Evolutionary conservation across 2,329 filamentous ascomycete species (phyloP).

Genomic region (Penicillium sp.): DNA sequence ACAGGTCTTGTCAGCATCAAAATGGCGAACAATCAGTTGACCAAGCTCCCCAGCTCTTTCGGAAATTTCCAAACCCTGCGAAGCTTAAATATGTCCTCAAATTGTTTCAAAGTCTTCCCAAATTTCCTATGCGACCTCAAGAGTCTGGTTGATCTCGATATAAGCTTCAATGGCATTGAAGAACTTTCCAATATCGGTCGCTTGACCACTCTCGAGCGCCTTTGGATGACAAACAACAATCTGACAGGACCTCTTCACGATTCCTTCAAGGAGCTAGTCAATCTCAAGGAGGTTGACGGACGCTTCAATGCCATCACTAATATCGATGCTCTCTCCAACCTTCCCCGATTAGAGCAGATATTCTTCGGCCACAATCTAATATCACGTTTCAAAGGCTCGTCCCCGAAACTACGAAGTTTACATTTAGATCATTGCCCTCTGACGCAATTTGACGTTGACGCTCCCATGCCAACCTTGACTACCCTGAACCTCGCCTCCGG

Average conservation of each 20-base stretch:
- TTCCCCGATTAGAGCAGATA: conserved; percentile 84
- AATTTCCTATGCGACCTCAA: conserved; percentile 78
- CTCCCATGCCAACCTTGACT: conserved; percentile 75
- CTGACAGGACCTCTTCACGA: conserved; percentile 72
- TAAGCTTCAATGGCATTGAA: conserved; percentile 92
- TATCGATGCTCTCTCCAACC: conserved; percentile 79
- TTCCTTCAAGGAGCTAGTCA: conserved; percentile 70
- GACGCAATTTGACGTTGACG: conserved; percentile 83
- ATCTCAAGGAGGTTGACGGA: conserved; percentile 84
- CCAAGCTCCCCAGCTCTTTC: conserved; percentile 76
- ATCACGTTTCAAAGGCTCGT: conserved; percentile 85
- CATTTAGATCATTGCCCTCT: conserved; percentile 94
- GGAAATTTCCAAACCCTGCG: conserved; percentile 74
- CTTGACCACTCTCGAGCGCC: conserved; percentile 75
- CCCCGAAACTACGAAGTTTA: conserved; percentile 76
- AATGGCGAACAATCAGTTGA: conserved; percentile 88
- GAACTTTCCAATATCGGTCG: conserved; percentile 76
- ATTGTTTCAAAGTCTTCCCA: conserved; percentile 82
- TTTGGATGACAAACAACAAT: conserved; percentile 95
- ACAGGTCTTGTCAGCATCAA: conserved; percentile 81
- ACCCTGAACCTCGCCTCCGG: conserved; percentile 86
- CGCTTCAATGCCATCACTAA: conserved; percentile 88
- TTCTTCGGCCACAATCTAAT: conserved; percentile 91
- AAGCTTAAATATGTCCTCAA: conserved; percentile 88
- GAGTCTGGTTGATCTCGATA: conserved; percentile 85